Percentiles rank a stretch among this genome's conserved stretches.
Evolutionary conservation across 257 asterid genomes (phyloP).

Genomic region (Cruciata laevipes): DNA sequence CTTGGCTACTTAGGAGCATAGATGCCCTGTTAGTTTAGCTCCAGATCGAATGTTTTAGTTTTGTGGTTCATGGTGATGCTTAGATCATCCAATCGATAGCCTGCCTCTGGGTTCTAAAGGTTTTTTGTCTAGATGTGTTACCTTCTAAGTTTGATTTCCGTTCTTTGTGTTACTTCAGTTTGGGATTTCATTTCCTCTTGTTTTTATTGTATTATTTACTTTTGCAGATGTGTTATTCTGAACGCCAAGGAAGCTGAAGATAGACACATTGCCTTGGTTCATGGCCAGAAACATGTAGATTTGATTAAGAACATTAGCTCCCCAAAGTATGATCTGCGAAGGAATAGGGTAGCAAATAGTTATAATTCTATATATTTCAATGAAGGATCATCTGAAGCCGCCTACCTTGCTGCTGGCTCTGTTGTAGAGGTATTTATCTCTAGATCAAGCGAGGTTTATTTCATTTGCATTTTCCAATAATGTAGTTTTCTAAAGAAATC

Average conservation of each 20-base stretch:
- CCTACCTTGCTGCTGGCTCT: constrained; percentile 90
- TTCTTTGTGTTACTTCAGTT: neutral
- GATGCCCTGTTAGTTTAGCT: neutral
- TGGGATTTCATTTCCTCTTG: neutral
- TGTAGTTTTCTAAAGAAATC: neutral
- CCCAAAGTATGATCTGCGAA: constrained; percentile 25
- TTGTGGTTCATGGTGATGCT: neutral
- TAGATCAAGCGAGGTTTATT: neutral
- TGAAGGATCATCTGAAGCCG: constrained; percentile 84
- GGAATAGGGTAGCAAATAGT: constrained; percentile 39
- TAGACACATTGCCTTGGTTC: constrained; percentile 63
- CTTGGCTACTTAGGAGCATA: neutral
- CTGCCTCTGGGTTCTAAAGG: neutral
- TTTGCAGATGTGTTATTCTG: constrained; percentile 63
- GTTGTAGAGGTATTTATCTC: constrained; percentile 61
- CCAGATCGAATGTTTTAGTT: neutral
- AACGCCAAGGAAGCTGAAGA: constrained; percentile 63
- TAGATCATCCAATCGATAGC: neutral
- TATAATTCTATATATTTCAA: constrained; percentile 84
- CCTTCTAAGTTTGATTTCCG: neutral
- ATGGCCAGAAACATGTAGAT: constrained; percentile 50
- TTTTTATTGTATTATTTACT: constrained; percentile 1
- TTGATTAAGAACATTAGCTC: constrained; percentile 69
- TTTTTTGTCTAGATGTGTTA: neutral
- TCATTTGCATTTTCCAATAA: neutral